Evolutionary conservation across 305 asterid genomes (phyloP).

Genomic region (Rubia tinctorum): DNA sequence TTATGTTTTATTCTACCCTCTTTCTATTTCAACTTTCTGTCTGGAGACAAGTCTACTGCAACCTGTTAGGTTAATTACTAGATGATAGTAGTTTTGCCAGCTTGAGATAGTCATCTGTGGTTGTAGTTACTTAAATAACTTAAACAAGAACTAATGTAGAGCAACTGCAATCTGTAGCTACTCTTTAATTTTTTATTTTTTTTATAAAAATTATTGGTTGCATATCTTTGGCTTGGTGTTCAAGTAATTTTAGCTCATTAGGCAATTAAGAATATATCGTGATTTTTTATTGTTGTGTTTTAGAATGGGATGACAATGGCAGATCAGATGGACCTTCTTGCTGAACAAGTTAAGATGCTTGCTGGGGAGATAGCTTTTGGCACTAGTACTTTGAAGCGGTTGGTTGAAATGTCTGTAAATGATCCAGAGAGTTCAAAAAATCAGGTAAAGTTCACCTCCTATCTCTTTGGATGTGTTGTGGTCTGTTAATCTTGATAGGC

Average conservation of each 20-base stretch:
- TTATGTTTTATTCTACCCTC: slow-evolving; percentile 45
- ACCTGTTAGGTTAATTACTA: neutral
- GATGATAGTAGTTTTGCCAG: slow-evolving; percentile 2
- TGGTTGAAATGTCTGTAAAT: slow-evolving; percentile 77
- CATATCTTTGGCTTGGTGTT: neutral
- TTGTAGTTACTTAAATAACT: neutral
- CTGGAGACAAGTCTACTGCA: neutral
- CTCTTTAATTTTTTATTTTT: neutral
- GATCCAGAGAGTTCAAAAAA: slow-evolving; percentile 76
- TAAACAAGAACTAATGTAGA: neutral
- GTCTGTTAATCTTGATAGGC: slow-evolving; percentile 10
- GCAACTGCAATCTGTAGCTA: neutral
- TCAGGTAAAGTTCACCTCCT: slow-evolving; percentile 49
- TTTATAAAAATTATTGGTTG: neutral
- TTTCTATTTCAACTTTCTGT: neutral
- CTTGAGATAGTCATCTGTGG: neutral
- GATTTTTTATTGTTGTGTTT: slow-evolving; percentile 18
- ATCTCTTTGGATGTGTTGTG: neutral
- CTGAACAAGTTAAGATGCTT: slow-evolving; percentile 98
- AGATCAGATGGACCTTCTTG: slow-evolving; percentile 92
- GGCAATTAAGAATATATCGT: neutral
- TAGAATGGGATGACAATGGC: slow-evolving; percentile 78
- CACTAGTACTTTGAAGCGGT: slow-evolving; percentile 89
- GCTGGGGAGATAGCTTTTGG: slow-evolving; percentile 99
- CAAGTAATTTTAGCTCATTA: neutral